Evolutionary conservation across 306 rosid genomes (phyloP).

Genomic region (Dalbergia oliveri): DNA sequence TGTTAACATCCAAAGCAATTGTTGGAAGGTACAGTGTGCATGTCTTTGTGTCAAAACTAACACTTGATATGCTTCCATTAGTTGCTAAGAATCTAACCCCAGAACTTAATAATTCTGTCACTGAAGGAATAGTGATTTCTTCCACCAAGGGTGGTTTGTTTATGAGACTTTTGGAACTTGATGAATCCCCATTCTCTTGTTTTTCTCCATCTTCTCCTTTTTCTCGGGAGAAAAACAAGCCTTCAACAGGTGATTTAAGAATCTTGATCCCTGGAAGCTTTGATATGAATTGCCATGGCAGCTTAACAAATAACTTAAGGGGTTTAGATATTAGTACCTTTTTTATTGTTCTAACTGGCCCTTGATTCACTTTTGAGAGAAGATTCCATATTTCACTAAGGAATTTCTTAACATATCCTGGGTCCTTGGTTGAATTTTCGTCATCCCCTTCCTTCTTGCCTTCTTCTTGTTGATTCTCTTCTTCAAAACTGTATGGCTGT

Average conservation of each 20-base stretch:
- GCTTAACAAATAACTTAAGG: slow-evolving; percentile 50
- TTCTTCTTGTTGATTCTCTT: slow-evolving; percentile 30
- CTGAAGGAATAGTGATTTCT: slow-evolving; percentile 81
- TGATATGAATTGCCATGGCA: slow-evolving; percentile 72
- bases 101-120: slow-evolving; percentile 51
- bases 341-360: slow-evolving; percentile 57
- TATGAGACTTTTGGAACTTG: slow-evolving; percentile 16
- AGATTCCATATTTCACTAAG: slow-evolving; percentile 54
- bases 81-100: slow-evolving; percentile 61
- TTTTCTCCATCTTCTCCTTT: slow-evolving; percentile 14
- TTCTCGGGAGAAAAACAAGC: slow-evolving; percentile 18
- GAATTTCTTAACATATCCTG: slow-evolving; percentile 46
- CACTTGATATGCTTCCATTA: slow-evolving; percentile 55
- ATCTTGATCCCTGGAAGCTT: slow-evolving; percentile 43
- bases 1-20: slow-evolving; percentile 63
- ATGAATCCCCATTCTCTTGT: slow-evolving; percentile 42
- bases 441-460: neutral
- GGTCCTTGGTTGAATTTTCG: slow-evolving; percentile 30
- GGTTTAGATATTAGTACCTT: slow-evolving; percentile 64
- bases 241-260: slow-evolving; percentile 34
- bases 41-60: slow-evolving; percentile 61
- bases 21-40: slow-evolving; percentile 64
- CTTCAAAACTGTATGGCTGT: slow-evolving; percentile 35
- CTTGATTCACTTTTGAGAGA: slow-evolving; percentile 62
- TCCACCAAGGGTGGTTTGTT: slow-evolving; percentile 69